Conservation (phyloP, 768 basidiomycete genomes). For the Mycena rebaudengoi region DNA sequence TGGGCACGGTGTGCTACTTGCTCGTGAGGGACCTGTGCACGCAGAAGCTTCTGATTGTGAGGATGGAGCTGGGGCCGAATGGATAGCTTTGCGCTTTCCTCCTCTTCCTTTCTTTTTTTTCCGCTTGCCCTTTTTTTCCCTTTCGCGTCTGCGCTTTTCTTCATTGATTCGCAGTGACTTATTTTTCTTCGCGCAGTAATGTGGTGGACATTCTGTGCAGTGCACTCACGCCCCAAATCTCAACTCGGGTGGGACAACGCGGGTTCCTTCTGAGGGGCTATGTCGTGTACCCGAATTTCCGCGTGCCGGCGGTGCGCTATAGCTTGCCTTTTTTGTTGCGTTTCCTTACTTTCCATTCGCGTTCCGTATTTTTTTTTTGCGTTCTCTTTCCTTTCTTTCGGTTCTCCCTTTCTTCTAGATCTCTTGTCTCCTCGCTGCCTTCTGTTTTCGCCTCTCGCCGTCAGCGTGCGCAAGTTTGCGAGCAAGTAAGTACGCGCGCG, state of each 20-base stretch:
- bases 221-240: constrained; percentile 21
- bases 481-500: constrained; percentile 1
- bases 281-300: constrained; percentile 22
- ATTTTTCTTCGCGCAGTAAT: too few species aligned
- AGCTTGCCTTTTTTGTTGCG: background rate
- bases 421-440: too few species aligned
- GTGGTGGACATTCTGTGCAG: constrained; percentile 15
- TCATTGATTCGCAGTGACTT: too few species aligned
- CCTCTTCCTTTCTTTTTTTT: background rate
- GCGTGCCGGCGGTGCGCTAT: constrained; percentile 8
- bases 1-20: too few species aligned
- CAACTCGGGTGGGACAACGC: constrained; percentile 12
- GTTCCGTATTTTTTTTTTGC: too few species aligned
- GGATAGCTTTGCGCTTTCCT: background rate
- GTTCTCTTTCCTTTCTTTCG: too few species aligned
- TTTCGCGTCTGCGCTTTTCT: background rate
- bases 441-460: background rate
- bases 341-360: background rate
- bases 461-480: constrained; percentile 34
- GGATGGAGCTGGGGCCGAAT: constrained; percentile 14
- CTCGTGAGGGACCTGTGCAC: constrained; percentile 16
- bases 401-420: background rate
- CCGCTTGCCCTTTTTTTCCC: background rate
- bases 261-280: constrained; percentile 21
- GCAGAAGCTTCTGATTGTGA: constrained; percentile 13